Evolutionary conservation across 2,329 filamentous ascomycete species (phyloP).

Genomic region (Ophiostoma fasciatum): DNA sequence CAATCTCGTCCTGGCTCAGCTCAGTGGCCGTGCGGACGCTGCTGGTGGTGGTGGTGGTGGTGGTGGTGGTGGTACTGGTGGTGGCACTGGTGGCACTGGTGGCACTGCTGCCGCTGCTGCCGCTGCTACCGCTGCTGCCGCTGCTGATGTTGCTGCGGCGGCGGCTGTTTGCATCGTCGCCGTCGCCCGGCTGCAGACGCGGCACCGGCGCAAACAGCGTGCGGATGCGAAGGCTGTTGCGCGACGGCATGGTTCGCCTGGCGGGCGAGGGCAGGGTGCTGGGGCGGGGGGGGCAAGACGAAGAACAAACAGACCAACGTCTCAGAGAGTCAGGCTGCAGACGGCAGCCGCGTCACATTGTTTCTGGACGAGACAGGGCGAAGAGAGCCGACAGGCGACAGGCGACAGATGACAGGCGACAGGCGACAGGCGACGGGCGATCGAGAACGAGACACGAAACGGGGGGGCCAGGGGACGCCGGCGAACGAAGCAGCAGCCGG

Average conservation of each 20-base stretch:
- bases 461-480: too few species aligned
- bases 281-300: too few species aligned
- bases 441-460: too few species aligned
- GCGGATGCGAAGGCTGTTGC: conserved; percentile 27
- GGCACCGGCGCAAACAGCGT: conserved; percentile 24
- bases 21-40: background rate
- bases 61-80: background rate
- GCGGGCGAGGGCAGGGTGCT: too few species aligned
- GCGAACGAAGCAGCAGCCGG: too few species aligned
- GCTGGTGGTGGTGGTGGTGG: background rate
- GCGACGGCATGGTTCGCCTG: conserved; percentile 28
- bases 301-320: too few species aligned
- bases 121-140: background rate
- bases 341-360: too few species aligned
- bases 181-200: background rate
- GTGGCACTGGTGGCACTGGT: background rate
- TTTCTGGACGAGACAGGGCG: too few species aligned
- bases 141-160: background rate
- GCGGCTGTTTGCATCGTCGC: background rate
- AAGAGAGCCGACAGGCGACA: too few species aligned
- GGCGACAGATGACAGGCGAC: too few species aligned
- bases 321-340: too few species aligned
- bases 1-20: conserved; percentile 29
- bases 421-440: too few species aligned
- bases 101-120: background rate